Evolutionary conservation across 208 protist genomes (phyloP), one percentile per base, ranked within the genome.

Genomic region (Spongospora subterranea): DNA sequence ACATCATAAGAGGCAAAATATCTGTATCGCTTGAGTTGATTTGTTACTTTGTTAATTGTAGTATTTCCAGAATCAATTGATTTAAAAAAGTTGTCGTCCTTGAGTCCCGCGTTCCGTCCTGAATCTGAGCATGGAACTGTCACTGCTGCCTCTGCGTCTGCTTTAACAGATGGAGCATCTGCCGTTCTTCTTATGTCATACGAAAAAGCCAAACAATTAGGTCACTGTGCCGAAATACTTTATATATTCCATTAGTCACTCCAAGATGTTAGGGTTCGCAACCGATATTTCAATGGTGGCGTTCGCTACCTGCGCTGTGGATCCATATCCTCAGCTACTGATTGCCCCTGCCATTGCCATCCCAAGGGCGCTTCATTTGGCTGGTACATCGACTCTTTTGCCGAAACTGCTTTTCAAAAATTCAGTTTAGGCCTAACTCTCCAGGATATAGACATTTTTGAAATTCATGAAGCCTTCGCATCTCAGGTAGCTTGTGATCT

Each of bases 381-480:
- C 71, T 45, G 40, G 71, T 82, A 39, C n/a, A 43, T 82, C 17
- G 6, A 6, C 71, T 40, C 6, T 43, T 82, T 82, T 82, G 71
- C 40, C 35, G 71, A 82, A n/a, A n/a, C 40, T 29, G 50, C 50
- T 24, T 60, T 60, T 6, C 50, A 29, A 24, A 60, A 60, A 60
- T 13, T 6, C 71, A 40, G 6, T 82, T 39, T 35, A 82, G 95
- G 95, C 0, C 38, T 97, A 32, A 95, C 93, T 11, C 41, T 95
- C 35, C 93, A 96, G 64, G 95, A 97, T 82, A 96, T 97, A 46
- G 95, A 97, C 90, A 90, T 96, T 0, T 96, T 95, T 88, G 96
- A 97, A 90, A 95, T 97, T 40, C 96, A 97, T 88, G 96, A 97
- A 92, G 96, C 96, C 0, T 97, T 97, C 91, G 95, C 95, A 32